These are phyloP conservation scores for Cercophora samala DNA, from an alignment of 495 filamentous ascomycete genomes.

Conservation along the genomic window DNA sequence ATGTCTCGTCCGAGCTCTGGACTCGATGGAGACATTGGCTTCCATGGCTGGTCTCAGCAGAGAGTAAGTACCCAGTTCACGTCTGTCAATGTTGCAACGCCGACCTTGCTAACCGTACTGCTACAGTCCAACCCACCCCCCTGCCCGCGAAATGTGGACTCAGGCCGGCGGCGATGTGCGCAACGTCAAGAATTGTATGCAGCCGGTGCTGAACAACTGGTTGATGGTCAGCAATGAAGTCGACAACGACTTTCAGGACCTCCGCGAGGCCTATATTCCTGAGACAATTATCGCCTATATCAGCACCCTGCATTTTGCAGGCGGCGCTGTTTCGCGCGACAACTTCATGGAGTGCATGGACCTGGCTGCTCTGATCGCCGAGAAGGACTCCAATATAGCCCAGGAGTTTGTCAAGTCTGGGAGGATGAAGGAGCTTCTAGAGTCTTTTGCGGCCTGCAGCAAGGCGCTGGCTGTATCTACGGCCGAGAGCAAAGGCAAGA, in stretches of 20 bases:
- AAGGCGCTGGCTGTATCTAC: conserved; percentile 67
- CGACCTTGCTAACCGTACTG: not conserved
- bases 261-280: conserved; percentile 74
- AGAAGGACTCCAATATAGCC: conserved; percentile 61
- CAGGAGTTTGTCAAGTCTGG: conserved; percentile 60
- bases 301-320: conserved; percentile 66
- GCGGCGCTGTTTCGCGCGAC: conserved; percentile 59
- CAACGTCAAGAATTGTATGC: conserved; percentile 42
- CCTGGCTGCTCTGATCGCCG: conserved; percentile 63
- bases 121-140: not conserved
- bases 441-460: conserved; percentile 67
- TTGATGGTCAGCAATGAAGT: conserved; percentile 34
- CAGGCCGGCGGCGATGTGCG: conserved; percentile 40
- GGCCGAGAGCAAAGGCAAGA: conserved; percentile 45
- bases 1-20: conserved; percentile 61
- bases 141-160: conserved; percentile 44
- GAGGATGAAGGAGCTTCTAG: conserved; percentile 75
- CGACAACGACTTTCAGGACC: conserved; percentile 46
- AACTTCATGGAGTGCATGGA: conserved; percentile 74
- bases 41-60: conserved; percentile 44
- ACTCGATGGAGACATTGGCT: conserved; percentile 57
- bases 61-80: conserved; percentile 32
- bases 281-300: conserved; percentile 79
- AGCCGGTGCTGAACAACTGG: conserved; percentile 46
- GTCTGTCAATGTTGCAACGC: not conserved